These are phyloP conservation scores for Lactifluus piperatus DNA, from an alignment of 768 basidiomycete genomes.

Conservation along the genomic window DNA sequence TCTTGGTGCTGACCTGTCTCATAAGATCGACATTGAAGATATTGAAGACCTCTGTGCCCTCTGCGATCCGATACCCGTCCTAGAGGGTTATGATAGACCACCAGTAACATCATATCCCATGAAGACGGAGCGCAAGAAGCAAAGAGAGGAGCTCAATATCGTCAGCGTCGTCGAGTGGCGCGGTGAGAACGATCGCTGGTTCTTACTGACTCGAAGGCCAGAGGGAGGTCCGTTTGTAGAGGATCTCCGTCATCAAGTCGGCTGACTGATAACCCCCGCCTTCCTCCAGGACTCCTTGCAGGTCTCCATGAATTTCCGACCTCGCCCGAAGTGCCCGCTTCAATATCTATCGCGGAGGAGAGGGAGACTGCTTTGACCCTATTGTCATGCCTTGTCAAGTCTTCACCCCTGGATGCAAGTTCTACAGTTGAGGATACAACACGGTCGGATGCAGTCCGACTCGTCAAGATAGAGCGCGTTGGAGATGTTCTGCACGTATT, in stretches of 20 bases:
- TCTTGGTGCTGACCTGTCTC: not conserved
- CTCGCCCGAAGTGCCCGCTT: conserved; percentile 41
- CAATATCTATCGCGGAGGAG: conserved; percentile 30
- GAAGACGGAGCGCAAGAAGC: conserved; percentile 74
- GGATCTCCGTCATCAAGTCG: not conserved
- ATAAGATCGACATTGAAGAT: conserved; percentile 33
- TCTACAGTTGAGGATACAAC: conserved; percentile 1
- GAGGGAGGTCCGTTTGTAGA: conserved; percentile 51
- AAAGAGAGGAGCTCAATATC: conserved; percentile 74
- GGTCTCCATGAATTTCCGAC: conserved; percentile 87
- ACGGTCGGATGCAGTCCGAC: conserved; percentile 21
- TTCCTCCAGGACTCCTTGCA: conserved; percentile 67
- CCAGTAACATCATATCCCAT: conserved; percentile 78
- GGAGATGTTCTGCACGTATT: conserved; percentile 76
- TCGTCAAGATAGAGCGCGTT: conserved; percentile 40
- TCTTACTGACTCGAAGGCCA: conserved; percentile 75
- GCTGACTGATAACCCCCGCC: not conserved
- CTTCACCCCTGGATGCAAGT: conserved; percentile 18
- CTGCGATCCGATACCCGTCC: conserved; percentile 49
- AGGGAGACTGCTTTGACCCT: conserved; percentile 30
- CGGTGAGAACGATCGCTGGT: conserved; percentile 40
- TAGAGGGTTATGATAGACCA: conserved; percentile 11
- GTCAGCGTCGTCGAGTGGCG: conserved; percentile 86
- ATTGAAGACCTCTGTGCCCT: conserved; percentile 71
- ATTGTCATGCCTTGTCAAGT: conserved; percentile 33